A percentile compares a stretch with the other conserved stretches of the same genome.
phyloP scores from a whole-genome alignment of 805 yeast species.

The Teunomyces pallodes region DNA sequence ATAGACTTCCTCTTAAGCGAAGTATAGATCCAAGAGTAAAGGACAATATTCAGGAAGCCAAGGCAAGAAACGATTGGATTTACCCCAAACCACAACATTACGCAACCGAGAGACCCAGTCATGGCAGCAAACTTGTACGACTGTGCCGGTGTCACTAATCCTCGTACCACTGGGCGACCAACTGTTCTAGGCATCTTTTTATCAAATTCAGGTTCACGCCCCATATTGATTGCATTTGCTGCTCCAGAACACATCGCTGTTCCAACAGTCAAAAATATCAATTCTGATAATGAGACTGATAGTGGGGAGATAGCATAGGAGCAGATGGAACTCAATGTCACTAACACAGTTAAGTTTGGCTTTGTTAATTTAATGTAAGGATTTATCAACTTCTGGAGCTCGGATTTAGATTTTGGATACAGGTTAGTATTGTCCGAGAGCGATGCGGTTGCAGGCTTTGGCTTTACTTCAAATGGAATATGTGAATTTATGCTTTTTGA shows the following conservation, averaged over 20 bases:
- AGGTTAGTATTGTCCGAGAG: neutral
- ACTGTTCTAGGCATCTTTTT: conserved; percentile 83
- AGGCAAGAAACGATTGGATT: conserved; percentile 79
- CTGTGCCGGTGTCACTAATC: conserved; percentile 67
- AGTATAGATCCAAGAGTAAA: conserved; percentile 90
- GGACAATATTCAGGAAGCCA: conserved; percentile 75
- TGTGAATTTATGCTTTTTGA: conserved; percentile 17
- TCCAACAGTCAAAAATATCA: conserved; percentile 74
- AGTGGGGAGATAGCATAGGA: conserved; percentile 90
- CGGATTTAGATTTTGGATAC: conserved; percentile 10
- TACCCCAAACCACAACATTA: conserved; percentile 72
- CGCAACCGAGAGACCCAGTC: conserved; percentile 69
- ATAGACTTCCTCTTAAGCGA: conserved; percentile 83
- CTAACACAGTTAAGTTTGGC: conserved; percentile 83
- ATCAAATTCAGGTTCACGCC: conserved; percentile 90
- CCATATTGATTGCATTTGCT: conserved; percentile 97
- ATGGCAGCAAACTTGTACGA: conserved; percentile 79
- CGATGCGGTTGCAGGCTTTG: conserved; percentile 23
- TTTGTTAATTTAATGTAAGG: conserved; percentile 83
- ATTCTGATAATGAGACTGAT: conserved; percentile 68
- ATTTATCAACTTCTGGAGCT: conserved; percentile 40
- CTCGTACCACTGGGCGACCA: conserved; percentile 86
- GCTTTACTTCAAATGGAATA: conserved; percentile 59
- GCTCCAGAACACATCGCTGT: conserved; percentile 88
- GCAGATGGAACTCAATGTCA: conserved; percentile 88